Evolutionary conservation across 208 protist genomes (phyloP), one percentile per base, ranked within the genome.

Genomic region (Giardia duodenalis): DNA sequence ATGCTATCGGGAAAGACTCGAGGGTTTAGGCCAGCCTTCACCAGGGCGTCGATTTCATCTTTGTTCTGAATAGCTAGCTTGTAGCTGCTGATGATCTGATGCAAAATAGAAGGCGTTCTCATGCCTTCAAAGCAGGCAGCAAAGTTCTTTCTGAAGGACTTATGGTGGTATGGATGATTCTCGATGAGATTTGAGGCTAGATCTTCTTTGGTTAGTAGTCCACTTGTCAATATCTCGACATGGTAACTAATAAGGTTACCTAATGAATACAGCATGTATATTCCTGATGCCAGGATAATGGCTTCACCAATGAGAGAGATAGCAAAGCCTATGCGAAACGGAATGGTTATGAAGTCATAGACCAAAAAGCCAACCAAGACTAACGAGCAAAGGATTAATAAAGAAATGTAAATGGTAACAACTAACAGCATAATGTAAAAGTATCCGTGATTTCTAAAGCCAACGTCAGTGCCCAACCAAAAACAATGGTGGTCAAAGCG

Each of bases 401-500:
- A 4, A 4, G 86, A 89, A 45, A 89, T 4, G 44, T 89, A 44
- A 3, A 89, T 42, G 19, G 44, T 45, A 44, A 89, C 42, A 42
- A 3, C 4, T 4, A 45, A 45, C 3, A 89, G 19, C 86, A 89
- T 89, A 3, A 4, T 45, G 86, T 89, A 89, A 45, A 89, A 89
- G 4, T 45, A 44, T 42, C 42, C 86, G 44, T 89, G 86, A 42
- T 89, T 89, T 3, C 4, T 19, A 3, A 46, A 45, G 44, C 19
- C 86, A 4, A 89, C 86, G 44, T 89, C 86, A 4, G 4, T 4
- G 4, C 86, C 86, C 4, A 89, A 19, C 86, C 86, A 89, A 3
- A 10, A 44, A 45, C 86, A 89, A 89, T 45, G 42, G 86, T 89
- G 86, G 44, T 89, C 86, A 45, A 89, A 89, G 44, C 86, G 86